Conservation (phyloP, 2,329 filamentous ascomycete genomes). For the Aspergillus novofumigatus region DNA sequence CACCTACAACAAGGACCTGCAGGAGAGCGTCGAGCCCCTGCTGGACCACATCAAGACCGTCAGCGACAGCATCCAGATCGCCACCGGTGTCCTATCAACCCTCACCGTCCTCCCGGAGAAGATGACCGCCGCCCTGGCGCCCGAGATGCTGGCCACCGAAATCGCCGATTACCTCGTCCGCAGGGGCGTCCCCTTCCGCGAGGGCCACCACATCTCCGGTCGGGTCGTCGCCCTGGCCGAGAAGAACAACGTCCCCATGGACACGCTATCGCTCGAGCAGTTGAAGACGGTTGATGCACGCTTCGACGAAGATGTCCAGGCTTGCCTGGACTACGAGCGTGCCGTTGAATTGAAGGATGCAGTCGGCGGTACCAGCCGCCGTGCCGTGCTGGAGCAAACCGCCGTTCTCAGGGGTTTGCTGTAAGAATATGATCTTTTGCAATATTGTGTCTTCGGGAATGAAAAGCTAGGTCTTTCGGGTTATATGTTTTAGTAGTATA, state of each 20-base stretch:
- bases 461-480: neutral
- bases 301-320: conserved; percentile 67
- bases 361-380: conserved; percentile 73
- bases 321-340: conserved; percentile 74
- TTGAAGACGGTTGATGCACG: conserved; percentile 64
- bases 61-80: conserved; percentile 75
- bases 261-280: conserved; percentile 63
- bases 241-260: conserved; percentile 62
- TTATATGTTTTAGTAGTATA: neutral
- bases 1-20: conserved; percentile 89
- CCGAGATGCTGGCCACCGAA: conserved; percentile 72
- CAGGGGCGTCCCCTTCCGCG: conserved; percentile 66
- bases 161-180: conserved; percentile 47
- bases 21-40: conserved; percentile 82
- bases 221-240: conserved; percentile 69
- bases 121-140: conserved; percentile 74
- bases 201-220: conserved; percentile 75
- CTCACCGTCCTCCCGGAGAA: conserved; percentile 65
- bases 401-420: conserved; percentile 57
- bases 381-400: conserved; percentile 65
- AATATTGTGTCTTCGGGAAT: neutral
- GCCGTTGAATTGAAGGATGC: conserved; percentile 76
- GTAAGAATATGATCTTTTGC: conserved; percentile 9
- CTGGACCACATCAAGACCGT: conserved; percentile 80
- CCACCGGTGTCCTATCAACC: conserved; percentile 73